Evolutionary conservation across 768 basidiomycete genomes (phyloP).

Genomic region (Auricularia cornea): DNA sequence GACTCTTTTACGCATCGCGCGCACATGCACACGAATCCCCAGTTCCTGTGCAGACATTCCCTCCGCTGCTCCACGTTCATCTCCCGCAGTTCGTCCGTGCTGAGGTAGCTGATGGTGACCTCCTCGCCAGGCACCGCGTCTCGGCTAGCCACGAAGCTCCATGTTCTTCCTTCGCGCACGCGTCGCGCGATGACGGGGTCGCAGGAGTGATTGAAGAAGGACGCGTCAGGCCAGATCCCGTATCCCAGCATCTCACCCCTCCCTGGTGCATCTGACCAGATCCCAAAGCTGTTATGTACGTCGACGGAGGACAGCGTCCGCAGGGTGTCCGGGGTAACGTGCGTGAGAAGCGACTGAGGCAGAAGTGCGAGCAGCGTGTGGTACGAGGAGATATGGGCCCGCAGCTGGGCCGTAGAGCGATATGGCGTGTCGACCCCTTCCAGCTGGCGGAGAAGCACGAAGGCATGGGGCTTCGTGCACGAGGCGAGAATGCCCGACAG

Average conservation of each 20-base stretch:
- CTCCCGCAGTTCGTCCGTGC: not conserved
- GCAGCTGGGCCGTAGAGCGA: not conserved
- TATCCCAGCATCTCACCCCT: constrained; percentile 14
- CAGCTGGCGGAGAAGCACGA: not conserved
- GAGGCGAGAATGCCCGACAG: not conserved
- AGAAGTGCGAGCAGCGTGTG: not conserved
- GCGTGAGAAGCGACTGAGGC: not conserved
- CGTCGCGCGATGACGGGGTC: not conserved
- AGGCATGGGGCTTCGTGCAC: not conserved
- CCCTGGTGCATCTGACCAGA: constrained; percentile 9
- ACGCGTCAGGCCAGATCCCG: constrained; percentile 12
- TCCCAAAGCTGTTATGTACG: constrained; percentile 14
- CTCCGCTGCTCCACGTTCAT: not conserved
- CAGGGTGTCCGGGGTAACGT: not conserved
- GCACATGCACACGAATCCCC: not conserved
- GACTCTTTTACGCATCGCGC: not conserved
- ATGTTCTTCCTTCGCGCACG: not conserved
- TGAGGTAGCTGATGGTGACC: not conserved
- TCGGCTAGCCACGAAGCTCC: not conserved
- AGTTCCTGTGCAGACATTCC: not conserved
- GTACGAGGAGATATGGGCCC: not conserved
- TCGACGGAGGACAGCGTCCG: constrained; percentile 1
- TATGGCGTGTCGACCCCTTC: not conserved
- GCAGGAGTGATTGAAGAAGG: constrained; percentile 15
- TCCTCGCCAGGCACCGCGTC: not conserved